Conservation (phyloP, 2,329 filamentous ascomycete genomes). For the Diaporthe sp. region DNA sequence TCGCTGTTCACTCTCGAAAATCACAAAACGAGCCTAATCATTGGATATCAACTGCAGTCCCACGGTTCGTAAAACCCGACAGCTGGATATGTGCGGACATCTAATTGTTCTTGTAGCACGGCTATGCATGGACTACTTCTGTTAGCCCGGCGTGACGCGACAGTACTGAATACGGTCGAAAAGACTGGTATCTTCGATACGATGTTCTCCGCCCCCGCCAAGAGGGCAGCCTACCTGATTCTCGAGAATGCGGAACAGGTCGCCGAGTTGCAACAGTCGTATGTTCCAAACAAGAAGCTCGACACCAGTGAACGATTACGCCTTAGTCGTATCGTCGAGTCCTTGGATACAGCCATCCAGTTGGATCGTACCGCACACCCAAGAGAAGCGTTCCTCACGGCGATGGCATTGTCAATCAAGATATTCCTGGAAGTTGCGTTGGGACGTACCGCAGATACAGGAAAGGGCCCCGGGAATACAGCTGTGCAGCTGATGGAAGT, state of each 20-base stretch:
- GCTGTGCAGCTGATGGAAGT: neutral
- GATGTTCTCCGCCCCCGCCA: conserved; percentile 5
- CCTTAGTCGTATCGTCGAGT: neutral
- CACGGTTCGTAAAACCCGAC: neutral
- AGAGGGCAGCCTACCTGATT: neutral
- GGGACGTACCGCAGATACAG: neutral
- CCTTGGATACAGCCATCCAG: neutral
- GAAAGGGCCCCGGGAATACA: neutral
- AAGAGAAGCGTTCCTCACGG: conserved; percentile 7
- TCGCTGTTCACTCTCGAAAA: neutral
- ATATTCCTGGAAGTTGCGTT: neutral
- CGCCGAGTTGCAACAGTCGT: neutral
- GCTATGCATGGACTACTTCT: conserved; percentile 6
- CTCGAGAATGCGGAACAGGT: neutral
- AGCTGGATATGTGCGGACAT: neutral
- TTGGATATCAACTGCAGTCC: conserved; percentile 13
- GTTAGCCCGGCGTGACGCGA: neutral
- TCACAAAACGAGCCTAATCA: neutral
- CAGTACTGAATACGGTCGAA: neutral
- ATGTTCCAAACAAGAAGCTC: neutral
- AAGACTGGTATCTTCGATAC: conserved; percentile 16
- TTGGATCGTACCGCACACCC: neutral
- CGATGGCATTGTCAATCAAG: neutral
- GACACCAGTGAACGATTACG: neutral
- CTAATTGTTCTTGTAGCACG: neutral